Evolutionary conservation across 306 rosid species (phyloP).

Genomic region (Mimosa bimucronata): DNA sequence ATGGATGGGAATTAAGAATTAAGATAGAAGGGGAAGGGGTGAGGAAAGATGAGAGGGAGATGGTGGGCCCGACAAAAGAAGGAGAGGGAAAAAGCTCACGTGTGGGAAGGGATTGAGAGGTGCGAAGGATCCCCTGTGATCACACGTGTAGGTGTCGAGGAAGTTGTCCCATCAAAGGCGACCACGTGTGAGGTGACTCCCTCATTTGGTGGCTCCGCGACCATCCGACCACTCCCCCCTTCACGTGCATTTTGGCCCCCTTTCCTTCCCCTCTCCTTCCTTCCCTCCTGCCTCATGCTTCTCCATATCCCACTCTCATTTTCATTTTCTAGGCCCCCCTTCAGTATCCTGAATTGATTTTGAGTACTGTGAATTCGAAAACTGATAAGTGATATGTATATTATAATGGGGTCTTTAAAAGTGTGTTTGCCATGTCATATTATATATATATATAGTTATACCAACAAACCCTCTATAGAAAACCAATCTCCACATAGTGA

Average conservation of each 20-base stretch:
- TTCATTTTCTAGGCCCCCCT: not conserved
- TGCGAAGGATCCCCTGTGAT: not conserved
- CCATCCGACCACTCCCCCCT: slow-evolving; percentile 25
- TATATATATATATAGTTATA: too few species aligned
- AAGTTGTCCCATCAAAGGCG: slow-evolving; percentile 1
- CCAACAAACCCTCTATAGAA: too few species aligned
- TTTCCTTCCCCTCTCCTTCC: not conserved
- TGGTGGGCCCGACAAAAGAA: slow-evolving; percentile 48
- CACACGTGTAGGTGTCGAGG: slow-evolving; percentile 43
- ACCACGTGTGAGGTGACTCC: slow-evolving; percentile 47
- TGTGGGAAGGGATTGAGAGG: slow-evolving; percentile 40
- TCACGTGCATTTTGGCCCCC: slow-evolving; percentile 30
- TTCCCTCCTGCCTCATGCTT: not conserved
- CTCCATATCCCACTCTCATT: not conserved
- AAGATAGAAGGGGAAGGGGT: not conserved
- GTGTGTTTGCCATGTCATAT: too few species aligned
- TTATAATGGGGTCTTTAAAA: too few species aligned
- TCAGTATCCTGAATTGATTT: too few species aligned
- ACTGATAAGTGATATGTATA: too few species aligned
- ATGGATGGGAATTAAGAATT: too few species aligned
- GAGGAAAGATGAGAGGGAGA: slow-evolving; percentile 10
- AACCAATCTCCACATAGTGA: too few species aligned
- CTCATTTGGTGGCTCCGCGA: not conserved
- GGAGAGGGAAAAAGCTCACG: slow-evolving; percentile 45
- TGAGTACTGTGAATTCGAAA: too few species aligned